Evolutionary conservation across 2,329 filamentous ascomycete species (phyloP).

Genomic region (Cladophialophora yegresii): DNA sequence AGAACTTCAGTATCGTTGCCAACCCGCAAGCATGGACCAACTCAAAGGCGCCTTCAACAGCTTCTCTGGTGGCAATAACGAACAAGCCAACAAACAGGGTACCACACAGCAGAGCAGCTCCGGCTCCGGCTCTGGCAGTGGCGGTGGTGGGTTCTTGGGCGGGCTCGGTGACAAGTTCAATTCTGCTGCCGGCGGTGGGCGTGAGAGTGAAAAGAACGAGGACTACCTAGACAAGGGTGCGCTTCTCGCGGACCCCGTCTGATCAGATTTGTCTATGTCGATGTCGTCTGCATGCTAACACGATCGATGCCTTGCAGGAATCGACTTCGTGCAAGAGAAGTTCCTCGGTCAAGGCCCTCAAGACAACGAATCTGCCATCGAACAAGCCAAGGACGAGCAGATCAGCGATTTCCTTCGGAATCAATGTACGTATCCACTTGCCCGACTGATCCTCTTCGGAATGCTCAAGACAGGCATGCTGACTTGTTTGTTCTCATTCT

Average conservation of each 20-base stretch:
- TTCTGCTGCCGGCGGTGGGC: conserved; percentile 69
- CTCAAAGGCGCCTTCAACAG: conserved; percentile 33
- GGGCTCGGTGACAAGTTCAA: conserved; percentile 72
- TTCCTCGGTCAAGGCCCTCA: conserved; percentile 70
- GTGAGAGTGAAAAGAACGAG: conserved; percentile 77
- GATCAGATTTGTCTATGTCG: not conserved
- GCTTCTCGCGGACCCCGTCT: conserved; percentile 2
- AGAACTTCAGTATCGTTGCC: not conserved
- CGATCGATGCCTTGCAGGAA: conserved; percentile 51
- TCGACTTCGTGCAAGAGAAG: conserved; percentile 78
- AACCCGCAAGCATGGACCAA: conserved; percentile 32
- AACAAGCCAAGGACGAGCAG: conserved; percentile 82
- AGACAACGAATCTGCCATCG: conserved; percentile 69
- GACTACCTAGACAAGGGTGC: conserved; percentile 79
- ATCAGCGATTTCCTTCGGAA: conserved; percentile 71
- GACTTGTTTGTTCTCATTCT: not conserved
- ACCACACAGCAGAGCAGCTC: conserved; percentile 34
- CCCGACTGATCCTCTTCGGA: not conserved
- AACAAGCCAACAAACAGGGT: conserved; percentile 12
- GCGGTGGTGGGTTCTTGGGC: conserved; percentile 50
- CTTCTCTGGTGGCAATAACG: conserved; percentile 33
- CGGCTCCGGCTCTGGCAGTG: conserved; percentile 26
- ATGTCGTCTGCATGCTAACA: conserved; percentile 4
- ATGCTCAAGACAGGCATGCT: conserved; percentile 1
- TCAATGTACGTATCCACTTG: conserved; percentile 41